Evolutionary conservation across 1,284 basidiomycete species (phyloP), one percentile per base, ranked within the genome.

Genomic region (Ceratorhiza oryzae-sativae): DNA sequence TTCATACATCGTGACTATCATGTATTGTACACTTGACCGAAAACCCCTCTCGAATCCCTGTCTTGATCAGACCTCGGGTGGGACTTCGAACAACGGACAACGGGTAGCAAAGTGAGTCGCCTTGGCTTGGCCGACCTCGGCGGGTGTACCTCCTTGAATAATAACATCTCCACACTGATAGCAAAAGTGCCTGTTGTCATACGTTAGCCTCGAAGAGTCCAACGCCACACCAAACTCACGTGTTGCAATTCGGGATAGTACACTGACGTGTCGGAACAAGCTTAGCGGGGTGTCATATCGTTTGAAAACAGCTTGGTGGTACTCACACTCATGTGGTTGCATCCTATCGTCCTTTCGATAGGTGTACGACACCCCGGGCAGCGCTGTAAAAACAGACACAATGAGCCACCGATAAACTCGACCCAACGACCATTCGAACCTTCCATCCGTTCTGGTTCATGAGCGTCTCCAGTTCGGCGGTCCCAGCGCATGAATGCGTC

Each of bases 311-410:
- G 13, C 36, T 39, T 6, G 13, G 13, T 18, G 13, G 34, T 3
- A 67, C 71, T 58, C 36, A 74, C 73, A 6, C 61, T 73, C 72
- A 75, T 75, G 30, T 73, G 70, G 41, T 75, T 73, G 48, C 72
- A 75, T 10, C 74, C 74, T 9, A 25, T 20, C n/a, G 36, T 53
- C 20, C 63, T 53, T 23, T 71, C 72, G 4, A 70, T 72, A 5
- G 74, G 74, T 13, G 72, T 73, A n/a, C 63, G 15, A 55, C 74
- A 75, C 15, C 68, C 72, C 18, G 71, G 70, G 34, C 36, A 71
- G 20, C 36, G 46, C 58, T 70, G n/a, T n/a, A 45, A 63, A 23
- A 46, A 20, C 20, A n/a, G 23, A 2, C 25, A 45, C 4, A 32
- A 25, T 36, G 10, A 48, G 20, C 36, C 30, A 25, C 23, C n/a